Evolutionary conservation across 768 basidiomycete genomes (phyloP).

Genomic region (Clitopilus hobsonii): DNA sequence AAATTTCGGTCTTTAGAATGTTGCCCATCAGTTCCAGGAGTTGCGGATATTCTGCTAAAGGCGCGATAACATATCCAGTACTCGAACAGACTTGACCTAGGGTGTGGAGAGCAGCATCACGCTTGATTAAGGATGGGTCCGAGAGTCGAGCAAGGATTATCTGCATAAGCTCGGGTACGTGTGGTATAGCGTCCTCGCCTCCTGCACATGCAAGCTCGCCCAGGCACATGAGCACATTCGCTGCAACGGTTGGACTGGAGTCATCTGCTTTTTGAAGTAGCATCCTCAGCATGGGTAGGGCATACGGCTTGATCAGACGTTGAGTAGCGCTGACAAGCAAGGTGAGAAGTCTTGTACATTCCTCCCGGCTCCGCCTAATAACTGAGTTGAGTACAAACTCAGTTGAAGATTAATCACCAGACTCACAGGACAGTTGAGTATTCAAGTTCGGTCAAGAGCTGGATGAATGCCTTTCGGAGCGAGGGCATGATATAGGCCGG

Average conservation of each 20-base stretch:
- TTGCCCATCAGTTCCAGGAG: slow-evolving; percentile 81
- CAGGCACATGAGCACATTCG: slow-evolving; percentile 89
- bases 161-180: slow-evolving; percentile 84
- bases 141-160: slow-evolving; percentile 85
- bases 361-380: slow-evolving; percentile 77
- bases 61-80: slow-evolving; percentile 91
- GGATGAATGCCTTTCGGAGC: slow-evolving; percentile 90
- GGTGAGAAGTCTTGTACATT: slow-evolving; percentile 87
- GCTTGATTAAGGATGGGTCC: slow-evolving; percentile 85
- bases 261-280: slow-evolving; percentile 89
- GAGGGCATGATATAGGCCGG: slow-evolving; percentile 99
- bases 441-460: slow-evolving; percentile 93
- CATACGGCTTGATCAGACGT: slow-evolving; percentile 92
- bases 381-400: slow-evolving; percentile 1
- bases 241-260: slow-evolving; percentile 79
- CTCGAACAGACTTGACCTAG: slow-evolving; percentile 95
- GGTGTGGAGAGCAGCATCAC: slow-evolving; percentile 91
- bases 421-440: slow-evolving; percentile 80
- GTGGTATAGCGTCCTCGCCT: slow-evolving; percentile 82
- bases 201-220: slow-evolving; percentile 92
- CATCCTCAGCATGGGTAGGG: slow-evolving; percentile 89
- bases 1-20: slow-evolving; percentile 80
- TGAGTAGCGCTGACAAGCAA: slow-evolving; percentile 89
- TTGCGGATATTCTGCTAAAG: slow-evolving; percentile 87
- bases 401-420: neutral